A percentile compares a stretch with the other conserved stretches of the same genome.
These are phyloP conservation scores for Penicillium sclerotigenum DNA, from an alignment of 2,329 filamentous ascomycete species.

Conservation along the genomic window DNA sequence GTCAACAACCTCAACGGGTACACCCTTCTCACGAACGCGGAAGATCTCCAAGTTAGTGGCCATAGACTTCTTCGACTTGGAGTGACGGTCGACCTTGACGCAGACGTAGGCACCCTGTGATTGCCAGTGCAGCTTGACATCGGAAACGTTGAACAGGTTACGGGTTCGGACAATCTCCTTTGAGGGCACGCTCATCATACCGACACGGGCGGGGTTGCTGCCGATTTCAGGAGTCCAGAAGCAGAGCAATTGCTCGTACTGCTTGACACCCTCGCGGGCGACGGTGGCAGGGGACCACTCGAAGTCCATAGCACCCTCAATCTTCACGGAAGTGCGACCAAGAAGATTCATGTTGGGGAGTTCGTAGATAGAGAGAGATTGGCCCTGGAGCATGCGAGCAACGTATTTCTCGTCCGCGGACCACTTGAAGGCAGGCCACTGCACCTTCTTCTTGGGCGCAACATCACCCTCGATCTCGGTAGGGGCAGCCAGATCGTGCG, in stretches of 20 bases:
- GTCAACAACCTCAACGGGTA: slow-evolving; percentile 96
- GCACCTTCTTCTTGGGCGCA: slow-evolving; percentile 82
- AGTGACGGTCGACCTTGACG: slow-evolving; percentile 97
- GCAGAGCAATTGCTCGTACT: slow-evolving; percentile 92
- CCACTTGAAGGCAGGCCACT: slow-evolving; percentile 99
- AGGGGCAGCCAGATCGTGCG: slow-evolving; percentile 64
- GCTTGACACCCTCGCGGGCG: slow-evolving; percentile 79
- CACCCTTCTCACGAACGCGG: slow-evolving; percentile 94
- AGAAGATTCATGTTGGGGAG: slow-evolving; percentile 83
- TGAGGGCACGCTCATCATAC: slow-evolving; percentile 90
- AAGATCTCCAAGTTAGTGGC: slow-evolving; percentile 98
- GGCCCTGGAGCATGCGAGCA: slow-evolving; percentile 80
- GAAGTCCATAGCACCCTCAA: slow-evolving; percentile 95
- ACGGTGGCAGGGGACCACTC: slow-evolving; percentile 90
- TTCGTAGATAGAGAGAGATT: slow-evolving; percentile 89
- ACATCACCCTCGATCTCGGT: slow-evolving; percentile 61
- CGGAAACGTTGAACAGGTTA: slow-evolving; percentile 96
- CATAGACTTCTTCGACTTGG: slow-evolving; percentile 97
- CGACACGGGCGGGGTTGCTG: slow-evolving; percentile 96
- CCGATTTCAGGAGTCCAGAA: slow-evolving; percentile 99
- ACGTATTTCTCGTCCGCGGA: slow-evolving; percentile 97
- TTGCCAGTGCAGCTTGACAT: slow-evolving; percentile 98
- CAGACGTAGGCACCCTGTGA: slow-evolving; percentile 90
- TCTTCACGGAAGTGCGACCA: slow-evolving; percentile 89
- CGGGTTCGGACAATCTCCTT: slow-evolving; percentile 92